phyloP scores from a whole-genome alignment of 106 monocot genomes.

The Dendrobium officinale region DNA sequence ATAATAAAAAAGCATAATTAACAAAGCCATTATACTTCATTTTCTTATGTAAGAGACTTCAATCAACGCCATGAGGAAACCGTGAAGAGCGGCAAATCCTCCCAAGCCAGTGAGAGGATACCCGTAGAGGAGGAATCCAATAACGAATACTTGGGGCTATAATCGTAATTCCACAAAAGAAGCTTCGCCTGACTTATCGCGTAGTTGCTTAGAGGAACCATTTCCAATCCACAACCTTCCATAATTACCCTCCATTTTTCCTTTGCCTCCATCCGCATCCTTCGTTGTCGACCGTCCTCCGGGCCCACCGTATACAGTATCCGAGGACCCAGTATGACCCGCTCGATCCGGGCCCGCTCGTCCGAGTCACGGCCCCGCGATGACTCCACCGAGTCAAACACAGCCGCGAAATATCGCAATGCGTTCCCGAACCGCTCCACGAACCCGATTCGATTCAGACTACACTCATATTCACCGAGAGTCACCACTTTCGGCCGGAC shows the following conservation, averaged over 20 bases:
- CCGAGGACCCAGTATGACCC: conserved; percentile 54
- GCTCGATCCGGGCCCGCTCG: conserved; percentile 55
- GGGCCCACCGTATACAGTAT: conserved; percentile 40
- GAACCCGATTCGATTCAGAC: conserved; percentile 47
- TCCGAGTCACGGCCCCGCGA: conserved; percentile 54
- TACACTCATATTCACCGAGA: conserved; percentile 70
- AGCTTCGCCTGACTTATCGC: conserved; percentile 88
- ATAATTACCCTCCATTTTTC: conserved; percentile 61
- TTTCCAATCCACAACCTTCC: conserved; percentile 54
- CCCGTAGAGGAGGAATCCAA: conserved; percentile 43
- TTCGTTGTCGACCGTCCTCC: conserved; percentile 21
- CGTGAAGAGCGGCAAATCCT: conserved; percentile 60
- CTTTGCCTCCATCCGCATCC: conserved; percentile 57
- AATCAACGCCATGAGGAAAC: conserved; percentile 78
- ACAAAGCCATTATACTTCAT: neutral
- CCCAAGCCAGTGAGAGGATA: conserved; percentile 81
- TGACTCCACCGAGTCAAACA: conserved; percentile 80
- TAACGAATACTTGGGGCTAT: conserved; percentile 63
- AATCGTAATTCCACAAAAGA: conserved; percentile 87
- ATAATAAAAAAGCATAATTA: neutral
- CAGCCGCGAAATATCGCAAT: conserved; percentile 52
- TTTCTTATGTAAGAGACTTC: neutral
- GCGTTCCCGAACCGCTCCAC: conserved; percentile 50
- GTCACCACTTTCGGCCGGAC: conserved; percentile 71
- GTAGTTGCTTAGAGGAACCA: conserved; percentile 63